Base-by-base conservation (phyloP, 2,329 filamentous ascomycete species). In the Microcyclospora pomicola region DNA sequence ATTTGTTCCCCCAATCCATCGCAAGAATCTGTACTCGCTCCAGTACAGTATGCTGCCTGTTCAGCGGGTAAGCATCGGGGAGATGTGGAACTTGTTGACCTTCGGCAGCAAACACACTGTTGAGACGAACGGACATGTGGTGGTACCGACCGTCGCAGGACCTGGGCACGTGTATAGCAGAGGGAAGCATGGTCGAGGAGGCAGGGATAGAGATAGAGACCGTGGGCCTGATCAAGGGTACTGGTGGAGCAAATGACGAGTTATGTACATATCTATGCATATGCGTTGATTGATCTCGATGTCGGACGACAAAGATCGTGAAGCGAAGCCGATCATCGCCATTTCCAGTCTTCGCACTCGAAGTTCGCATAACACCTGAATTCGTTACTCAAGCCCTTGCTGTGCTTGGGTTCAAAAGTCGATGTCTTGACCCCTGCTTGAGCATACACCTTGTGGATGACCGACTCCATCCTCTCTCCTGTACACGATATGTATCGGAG, bases 1-100 rank as follows among this genome's bases (percentile, higher is more conserved):
- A 43, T 95, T 95, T 48, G 86, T 96, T 2, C 91, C 52, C 32
- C 88, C 92, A 0, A 92, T 98, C 35, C 87, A 95, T 56, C 75
- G 92, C 37, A 88, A 87, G 55, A 92, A 91, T 54, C 69, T 98
- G 36, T 98, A 98, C 62, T 92, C 85, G 49, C 68, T 98, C 52
- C 91, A 98, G 63, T 98, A 98, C 61, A 93, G 85, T 64, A 96
- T 96, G 85, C 70, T 98, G 31, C 92, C 92, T 0, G 81, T 83
- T 6, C 73, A 74, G 38, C 69, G 92, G 33, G 81, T 84, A 0
- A 77, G 80, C 2, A 81, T 96, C 40, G 68, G 73, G 50, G 86
- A 95, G 55, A 80, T 96, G 58, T 98, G 92, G 91, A 40, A 46
- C 15, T 42, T 56, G 12, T 34, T 59, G 7, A 5, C 19, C 19